Evolutionary conservation across 305 asterid species (phyloP), one percentile per base, ranked within the genome.

Genomic region (Solanum hybrid): DNA sequence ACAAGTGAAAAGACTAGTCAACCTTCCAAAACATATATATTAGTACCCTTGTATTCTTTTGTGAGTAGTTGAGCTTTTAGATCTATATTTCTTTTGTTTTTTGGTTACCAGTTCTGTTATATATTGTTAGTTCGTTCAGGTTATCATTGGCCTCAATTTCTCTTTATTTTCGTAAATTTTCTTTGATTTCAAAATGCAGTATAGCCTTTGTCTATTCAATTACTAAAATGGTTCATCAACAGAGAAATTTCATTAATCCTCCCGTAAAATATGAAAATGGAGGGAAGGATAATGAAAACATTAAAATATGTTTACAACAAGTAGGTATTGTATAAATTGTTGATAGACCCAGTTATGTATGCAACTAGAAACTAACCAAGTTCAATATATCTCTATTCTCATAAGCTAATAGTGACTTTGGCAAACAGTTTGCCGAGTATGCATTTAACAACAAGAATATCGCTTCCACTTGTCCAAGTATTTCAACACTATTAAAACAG

Each of bases 1-100:
- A 89, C 93, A 94, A 94, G 95, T 93, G 83, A 92, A 46, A 83
- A 90, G 79, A 89, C 89, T 77, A 24, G 85, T 61, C 86, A 40
- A 22, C 28, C 86, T 31, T 51, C 42, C 76, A 33, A 31, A 51
- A 51, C 87, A 51, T 84, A 84, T 84, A 11, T 84, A 51, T 84
- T 51, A 84, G 87, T 46, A 67, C 37, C 22, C 42, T 84, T 84
- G 87, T 84, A 84, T 84, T 84, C 87, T 84, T 82, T 28, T 84
- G 75, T 29, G 75, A 84, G 75, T 84, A 84, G 87, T 84, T 29
- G 67, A 84, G 75, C 75, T 18, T 84, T 11, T 84, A 51, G 87
- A 84, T 84, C 37, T 84, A 18, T 29, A 20, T 84, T 84, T 84
- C 74, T 46, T 84, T 76, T 18, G 2, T 31, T 84, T 42, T 29